Base-by-base conservation (phyloP, 2,329 filamentous ascomycete species). In the Penicillium decumbens region DNA sequence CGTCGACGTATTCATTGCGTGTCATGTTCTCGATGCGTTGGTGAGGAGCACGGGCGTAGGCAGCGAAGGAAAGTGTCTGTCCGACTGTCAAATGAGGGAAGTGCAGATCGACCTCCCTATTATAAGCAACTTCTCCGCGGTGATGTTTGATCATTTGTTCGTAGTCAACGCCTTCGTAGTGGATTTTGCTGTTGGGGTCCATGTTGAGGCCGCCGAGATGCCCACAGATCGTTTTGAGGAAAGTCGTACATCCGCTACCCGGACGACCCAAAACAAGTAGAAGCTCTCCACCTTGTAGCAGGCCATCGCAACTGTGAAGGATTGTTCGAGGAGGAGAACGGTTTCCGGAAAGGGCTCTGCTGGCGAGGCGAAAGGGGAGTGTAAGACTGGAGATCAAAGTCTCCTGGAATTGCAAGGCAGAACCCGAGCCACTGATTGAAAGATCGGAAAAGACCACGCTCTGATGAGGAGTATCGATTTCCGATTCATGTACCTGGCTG, bases 141-240 rank as follows among this genome's bases (percentile, higher is more conserved):
- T 64, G 59, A 8, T 77, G 75, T 6, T 80, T 81, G 69, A 87
- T 81, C 85, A 92, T 91, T 60, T 87, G 79, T 61, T 85, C 71
- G 30, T 85, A 78, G 12, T 80, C 74, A 59, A 70, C 61, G 25
- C 68, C 70, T 48, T 91, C 85, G 64, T 92, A 95, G 72, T 92
- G 91, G 64, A 95, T 81, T 50, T 85, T 89, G 84, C 55, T 58
- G n/a, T 39, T 47, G 1, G 53, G 30, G 5, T 56, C 51, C 41
- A 56, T 43, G 10, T 39, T 41, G 29, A 86, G 42, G 6, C 55
- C 55, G 5, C 51, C 53, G 3, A 58, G 85, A 69, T 93, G 87
- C 53, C 89, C 89, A 15, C 87, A 81, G 51, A 95, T 80, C 0
- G 88, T 88, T 75, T 93, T 95, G 54, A 95, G 75, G 56, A 93